These are phyloP conservation scores for Colletotrichum endophyticum DNA, from an alignment of 2,329 filamentous ascomycete species.

Conservation along the genomic window DNA sequence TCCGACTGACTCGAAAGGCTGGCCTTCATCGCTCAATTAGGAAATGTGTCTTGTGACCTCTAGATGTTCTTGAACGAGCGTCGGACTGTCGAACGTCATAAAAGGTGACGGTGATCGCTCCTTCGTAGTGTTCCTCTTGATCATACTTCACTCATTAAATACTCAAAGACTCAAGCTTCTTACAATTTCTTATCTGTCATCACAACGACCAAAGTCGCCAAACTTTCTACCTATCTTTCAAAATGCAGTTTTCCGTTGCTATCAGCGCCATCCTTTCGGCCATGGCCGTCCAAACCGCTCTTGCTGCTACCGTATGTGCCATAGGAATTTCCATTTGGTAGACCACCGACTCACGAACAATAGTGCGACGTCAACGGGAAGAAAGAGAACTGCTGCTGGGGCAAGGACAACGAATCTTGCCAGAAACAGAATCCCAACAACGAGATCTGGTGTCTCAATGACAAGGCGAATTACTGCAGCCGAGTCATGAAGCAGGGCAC, in stretches of 20 bases:
- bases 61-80: background rate
- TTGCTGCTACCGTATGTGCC: background rate
- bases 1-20: background rate
- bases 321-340: fast-evolving
- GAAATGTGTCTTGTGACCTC: background rate
- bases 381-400: background rate
- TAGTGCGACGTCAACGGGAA: background rate
- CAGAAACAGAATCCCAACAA: background rate
- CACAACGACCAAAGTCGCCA: background rate
- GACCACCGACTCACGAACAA: fast-evolving
- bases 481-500: background rate
- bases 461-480: background rate
- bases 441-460: background rate
- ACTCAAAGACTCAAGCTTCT: background rate
- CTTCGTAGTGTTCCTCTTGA: fast-evolving
- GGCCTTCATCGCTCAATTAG: background rate
- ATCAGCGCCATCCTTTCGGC: background rate
- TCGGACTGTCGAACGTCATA: background rate
- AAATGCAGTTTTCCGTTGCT: background rate
- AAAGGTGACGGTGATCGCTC: background rate
- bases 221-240: fast-evolving
- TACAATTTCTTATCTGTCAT: background rate
- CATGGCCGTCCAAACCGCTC: background rate
- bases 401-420: background rate
- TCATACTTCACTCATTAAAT: background rate